Conservation (phyloP, 2,329 filamentous ascomycete species). For the Beauveria sp. region DNA sequence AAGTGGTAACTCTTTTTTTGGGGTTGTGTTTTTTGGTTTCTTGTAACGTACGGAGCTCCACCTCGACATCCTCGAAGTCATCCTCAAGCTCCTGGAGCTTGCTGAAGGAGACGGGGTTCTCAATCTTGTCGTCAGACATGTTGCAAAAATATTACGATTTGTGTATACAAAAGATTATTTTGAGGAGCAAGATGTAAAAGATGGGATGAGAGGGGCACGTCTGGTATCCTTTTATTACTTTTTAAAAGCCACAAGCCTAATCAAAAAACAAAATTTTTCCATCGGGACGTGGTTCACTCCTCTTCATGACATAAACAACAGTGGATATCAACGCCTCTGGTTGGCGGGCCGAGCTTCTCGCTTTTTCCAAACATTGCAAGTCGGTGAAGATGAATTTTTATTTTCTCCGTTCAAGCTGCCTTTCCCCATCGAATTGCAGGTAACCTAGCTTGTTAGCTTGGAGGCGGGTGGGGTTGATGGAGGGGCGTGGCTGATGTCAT, state of each 20-base stretch:
- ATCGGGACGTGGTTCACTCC: neutral
- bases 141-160: neutral
- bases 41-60: constrained; percentile 62
- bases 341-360: constrained; percentile 4
- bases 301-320: constrained; percentile 10
- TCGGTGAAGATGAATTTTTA: constrained; percentile 1
- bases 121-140: constrained; percentile 17
- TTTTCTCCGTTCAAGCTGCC: neutral
- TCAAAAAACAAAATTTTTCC: neutral
- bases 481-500: constrained; percentile 6
- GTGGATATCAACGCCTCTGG: constrained; percentile 8
- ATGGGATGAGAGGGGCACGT: neutral
- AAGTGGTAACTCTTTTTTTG: neutral
- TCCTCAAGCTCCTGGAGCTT: constrained; percentile 73
- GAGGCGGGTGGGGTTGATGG: neutral
- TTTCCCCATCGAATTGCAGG: neutral
- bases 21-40: neutral
- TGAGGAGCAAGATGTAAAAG: neutral
- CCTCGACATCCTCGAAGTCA: constrained; percentile 77
- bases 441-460: neutral
- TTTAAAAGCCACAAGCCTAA: neutral
- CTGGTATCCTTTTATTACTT: neutral
- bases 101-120: constrained; percentile 56
- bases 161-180: neutral
- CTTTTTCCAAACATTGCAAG: neutral